Evolutionary conservation across 805 yeast species (phyloP).

Genomic region (Kodamaea leandrae): DNA sequence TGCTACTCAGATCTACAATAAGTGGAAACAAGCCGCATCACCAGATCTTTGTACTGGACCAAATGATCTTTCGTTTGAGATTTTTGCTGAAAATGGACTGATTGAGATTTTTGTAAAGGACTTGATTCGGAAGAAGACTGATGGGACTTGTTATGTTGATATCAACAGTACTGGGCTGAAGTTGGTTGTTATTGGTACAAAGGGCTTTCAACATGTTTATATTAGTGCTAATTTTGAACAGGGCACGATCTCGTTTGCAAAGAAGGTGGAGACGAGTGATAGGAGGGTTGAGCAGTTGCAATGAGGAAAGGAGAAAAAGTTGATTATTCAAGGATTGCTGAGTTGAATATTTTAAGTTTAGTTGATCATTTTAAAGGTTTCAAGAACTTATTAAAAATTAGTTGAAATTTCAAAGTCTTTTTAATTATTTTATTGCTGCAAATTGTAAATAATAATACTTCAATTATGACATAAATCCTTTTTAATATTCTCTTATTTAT

Average conservation of each 20-base stretch:
- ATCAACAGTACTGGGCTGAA: not conserved
- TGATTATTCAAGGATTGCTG: no score
- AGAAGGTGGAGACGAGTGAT: not conserved
- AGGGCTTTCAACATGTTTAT: constrained; percentile 1
- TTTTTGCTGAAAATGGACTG: constrained; percentile 1
- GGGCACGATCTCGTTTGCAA: not conserved
- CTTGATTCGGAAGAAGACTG: not conserved
- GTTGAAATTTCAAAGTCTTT: no score
- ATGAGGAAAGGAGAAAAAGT: no score
- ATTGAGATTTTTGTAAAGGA: not conserved
- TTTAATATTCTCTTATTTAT: no score
- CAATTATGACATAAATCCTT: no score
- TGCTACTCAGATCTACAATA: not conserved
- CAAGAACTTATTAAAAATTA: no score
- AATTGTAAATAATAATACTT: no score
- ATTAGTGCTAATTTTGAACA: not conserved
- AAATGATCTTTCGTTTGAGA: not conserved
- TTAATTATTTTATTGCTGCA: no score
- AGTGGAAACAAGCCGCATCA: not conserved
- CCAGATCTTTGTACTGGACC: not conserved
- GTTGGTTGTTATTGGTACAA: not conserved
- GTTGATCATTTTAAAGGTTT: no score
- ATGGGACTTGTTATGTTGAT: not conserved
- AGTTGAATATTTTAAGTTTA: no score
- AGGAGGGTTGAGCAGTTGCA: not conserved